Evolutionary conservation across 140 eudicot species (phyloP).

Genomic region (Cichorium intybus): DNA sequence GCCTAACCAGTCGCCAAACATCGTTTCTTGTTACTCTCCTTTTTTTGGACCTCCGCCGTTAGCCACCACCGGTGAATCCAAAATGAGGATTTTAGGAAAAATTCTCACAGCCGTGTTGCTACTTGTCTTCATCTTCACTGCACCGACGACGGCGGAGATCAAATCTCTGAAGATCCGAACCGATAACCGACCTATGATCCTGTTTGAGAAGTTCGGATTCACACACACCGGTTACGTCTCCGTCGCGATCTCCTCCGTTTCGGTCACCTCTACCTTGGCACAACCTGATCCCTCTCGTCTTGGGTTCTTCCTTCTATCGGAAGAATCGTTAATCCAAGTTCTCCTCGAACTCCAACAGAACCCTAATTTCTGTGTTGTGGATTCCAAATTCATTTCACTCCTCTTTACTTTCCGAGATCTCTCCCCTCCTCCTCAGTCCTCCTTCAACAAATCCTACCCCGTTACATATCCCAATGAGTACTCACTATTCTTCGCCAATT

Average conservation of each 20-base stretch:
- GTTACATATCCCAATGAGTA: conserved; percentile 43
- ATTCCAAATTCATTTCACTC: conserved; percentile 20
- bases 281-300: conserved; percentile 43
- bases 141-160: conserved; percentile 42
- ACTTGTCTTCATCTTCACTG: conserved; percentile 22
- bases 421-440: conserved; percentile 39
- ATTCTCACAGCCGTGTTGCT: conserved; percentile 1
- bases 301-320: conserved; percentile 49
- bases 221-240: conserved; percentile 44
- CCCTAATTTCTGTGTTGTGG: conserved; percentile 45
- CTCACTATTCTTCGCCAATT: conserved; percentile 52
- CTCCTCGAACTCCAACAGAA: conserved; percentile 42
- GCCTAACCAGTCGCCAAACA: conserved; percentile 8
- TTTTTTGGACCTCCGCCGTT: conserved; percentile 14
- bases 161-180: conserved; percentile 38
- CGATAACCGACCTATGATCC: conserved; percentile 61
- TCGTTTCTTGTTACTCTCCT: neutral
- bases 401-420: conserved; percentile 52
- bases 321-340: conserved; percentile 41
- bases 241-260: conserved; percentile 45
- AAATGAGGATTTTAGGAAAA: conserved; percentile 29
- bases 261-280: conserved; percentile 36
- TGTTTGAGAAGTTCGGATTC: conserved; percentile 69
- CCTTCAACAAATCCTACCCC: conserved; percentile 36
- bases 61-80: conserved; percentile 19